Conservation (phyloP, 805 yeast genomes). For the Geotrichum ghanense region DNA sequence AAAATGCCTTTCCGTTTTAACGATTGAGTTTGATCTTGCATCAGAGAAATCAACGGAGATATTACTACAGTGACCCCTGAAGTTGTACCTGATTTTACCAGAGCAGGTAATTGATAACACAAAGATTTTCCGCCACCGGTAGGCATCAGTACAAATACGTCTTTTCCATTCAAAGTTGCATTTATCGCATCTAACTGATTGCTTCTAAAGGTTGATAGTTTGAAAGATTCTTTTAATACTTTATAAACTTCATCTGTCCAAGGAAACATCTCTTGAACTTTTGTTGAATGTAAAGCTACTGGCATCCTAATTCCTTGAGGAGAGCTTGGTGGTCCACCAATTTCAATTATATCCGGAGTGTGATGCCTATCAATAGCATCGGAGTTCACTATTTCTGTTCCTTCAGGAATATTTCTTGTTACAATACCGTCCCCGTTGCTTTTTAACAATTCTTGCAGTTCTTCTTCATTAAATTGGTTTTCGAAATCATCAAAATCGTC, state of each 20-base stretch:
- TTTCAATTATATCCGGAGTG: background rate
- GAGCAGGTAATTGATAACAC: conserved; percentile 91
- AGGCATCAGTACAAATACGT: conserved; percentile 93
- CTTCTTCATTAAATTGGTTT: background rate
- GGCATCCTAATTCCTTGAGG: conserved; percentile 3
- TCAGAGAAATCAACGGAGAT: conserved; percentile 87
- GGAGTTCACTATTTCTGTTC: background rate
- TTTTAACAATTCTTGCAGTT: background rate
- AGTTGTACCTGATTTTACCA: conserved; percentile 63
- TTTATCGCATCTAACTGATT: conserved; percentile 83
- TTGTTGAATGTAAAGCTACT: background rate
- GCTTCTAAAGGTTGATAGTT: conserved; percentile 55
- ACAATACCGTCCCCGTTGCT: background rate
- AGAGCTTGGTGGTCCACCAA: background rate
- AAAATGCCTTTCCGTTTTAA: conserved; percentile 51
- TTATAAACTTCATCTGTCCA: conserved; percentile 64
- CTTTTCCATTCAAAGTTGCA: conserved; percentile 62
- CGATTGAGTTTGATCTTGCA: conserved; percentile 95
- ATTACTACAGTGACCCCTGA: conserved; percentile 82
- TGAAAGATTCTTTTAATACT: conserved; percentile 48
- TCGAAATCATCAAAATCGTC: background rate
- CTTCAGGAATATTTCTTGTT: background rate
- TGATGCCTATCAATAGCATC: background rate
- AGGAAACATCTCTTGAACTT: conserved; percentile 20
- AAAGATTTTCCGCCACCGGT: conserved; percentile 98